These are phyloP conservation scores for Cyberlindnera xylosilytica DNA, from an alignment of 805 yeast genomes.

Conservation along the genomic window DNA sequence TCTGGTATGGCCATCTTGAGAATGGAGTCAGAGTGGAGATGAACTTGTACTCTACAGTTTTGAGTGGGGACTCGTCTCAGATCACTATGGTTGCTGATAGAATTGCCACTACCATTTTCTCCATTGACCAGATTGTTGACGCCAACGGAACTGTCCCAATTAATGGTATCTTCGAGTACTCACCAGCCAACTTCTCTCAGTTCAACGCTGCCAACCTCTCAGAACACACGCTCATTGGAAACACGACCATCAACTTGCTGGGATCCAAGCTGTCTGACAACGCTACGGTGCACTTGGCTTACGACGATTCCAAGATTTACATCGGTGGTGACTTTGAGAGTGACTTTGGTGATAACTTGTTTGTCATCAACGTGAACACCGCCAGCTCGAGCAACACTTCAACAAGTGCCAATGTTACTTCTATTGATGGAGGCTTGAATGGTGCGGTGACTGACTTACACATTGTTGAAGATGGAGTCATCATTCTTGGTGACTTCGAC, in stretches of 20 bases:
- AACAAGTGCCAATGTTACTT: slow-evolving; percentile 19
- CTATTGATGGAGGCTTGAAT: slow-evolving; percentile 37
- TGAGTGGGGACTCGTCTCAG: slow-evolving; percentile 20
- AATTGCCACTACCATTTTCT: slow-evolving; percentile 46
- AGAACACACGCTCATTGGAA: slow-evolving; percentile 36
- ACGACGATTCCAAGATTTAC: slow-evolving; percentile 33
- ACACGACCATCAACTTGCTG: slow-evolving; percentile 40
- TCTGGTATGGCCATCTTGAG: slow-evolving; percentile 68
- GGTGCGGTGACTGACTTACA: slow-evolving; percentile 36
- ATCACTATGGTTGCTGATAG: slow-evolving; percentile 71
- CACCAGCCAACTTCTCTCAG: slow-evolving; percentile 59
- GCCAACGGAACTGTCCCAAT: slow-evolving; percentile 40
- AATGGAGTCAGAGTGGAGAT: slow-evolving; percentile 45
- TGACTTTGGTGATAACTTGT: slow-evolving; percentile 36
- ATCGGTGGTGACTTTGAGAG: slow-evolving; percentile 50
- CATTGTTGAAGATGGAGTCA: slow-evolving; percentile 33
- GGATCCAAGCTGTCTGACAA: slow-evolving; percentile 34
- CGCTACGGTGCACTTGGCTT: slow-evolving; percentile 37
- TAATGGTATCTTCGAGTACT: slow-evolving; percentile 83
- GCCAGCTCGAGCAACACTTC: slow-evolving; percentile 18
- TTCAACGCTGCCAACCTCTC: slow-evolving; percentile 27
- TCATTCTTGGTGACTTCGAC: slow-evolving; percentile 46
- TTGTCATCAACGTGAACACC: slow-evolving; percentile 28
- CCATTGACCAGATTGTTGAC: slow-evolving; percentile 38
- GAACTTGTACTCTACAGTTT: slow-evolving; percentile 32